Conservation (phyloP, 2,329 filamentous ascomycete genomes). For the Paecilomyces fulvus region DNA sequence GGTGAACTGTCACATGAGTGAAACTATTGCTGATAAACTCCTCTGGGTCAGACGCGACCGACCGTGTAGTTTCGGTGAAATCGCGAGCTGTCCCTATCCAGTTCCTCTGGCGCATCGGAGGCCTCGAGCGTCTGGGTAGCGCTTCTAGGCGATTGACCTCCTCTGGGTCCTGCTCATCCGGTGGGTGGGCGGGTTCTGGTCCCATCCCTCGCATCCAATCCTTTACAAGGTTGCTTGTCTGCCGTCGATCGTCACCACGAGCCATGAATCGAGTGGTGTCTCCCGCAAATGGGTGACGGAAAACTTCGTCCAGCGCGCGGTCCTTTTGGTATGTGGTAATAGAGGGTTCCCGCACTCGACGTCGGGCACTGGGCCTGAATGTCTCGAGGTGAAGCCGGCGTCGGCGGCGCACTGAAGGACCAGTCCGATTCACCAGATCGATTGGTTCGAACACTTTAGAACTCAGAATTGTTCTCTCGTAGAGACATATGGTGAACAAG, state of each 20-base stretch:
- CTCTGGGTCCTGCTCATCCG: slow-evolving; percentile 52
- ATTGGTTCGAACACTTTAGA: slow-evolving; percentile 70
- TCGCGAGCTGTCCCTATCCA: slow-evolving; percentile 28
- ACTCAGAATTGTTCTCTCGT: slow-evolving; percentile 73
- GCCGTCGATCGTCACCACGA: slow-evolving; percentile 51
- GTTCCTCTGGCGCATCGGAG: slow-evolving; percentile 36
- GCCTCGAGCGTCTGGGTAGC: slow-evolving; percentile 40
- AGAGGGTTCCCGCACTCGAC: slow-evolving; percentile 71
- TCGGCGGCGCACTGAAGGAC: slow-evolving; percentile 47
- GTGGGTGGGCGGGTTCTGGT: slow-evolving; percentile 46
- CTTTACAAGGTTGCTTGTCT: slow-evolving; percentile 73
- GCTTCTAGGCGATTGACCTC: slow-evolving; percentile 51
- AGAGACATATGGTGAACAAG: slow-evolving; percentile 75
- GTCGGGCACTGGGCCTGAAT: slow-evolving; percentile 59
- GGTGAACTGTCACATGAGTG: slow-evolving; percentile 28
- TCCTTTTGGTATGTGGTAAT: slow-evolving; percentile 86
- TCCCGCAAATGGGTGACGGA: slow-evolving; percentile 60
- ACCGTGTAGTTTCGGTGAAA: slow-evolving; percentile 44
- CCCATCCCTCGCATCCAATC: slow-evolving; percentile 77
- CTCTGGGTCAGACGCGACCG: slow-evolving; percentile 51
- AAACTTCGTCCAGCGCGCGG: slow-evolving; percentile 82
- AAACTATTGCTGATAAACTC: slow-evolving; percentile 30
- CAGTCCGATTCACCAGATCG: slow-evolving; percentile 66
- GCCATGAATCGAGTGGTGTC: slow-evolving; percentile 53
- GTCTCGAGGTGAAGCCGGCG: slow-evolving; percentile 50